These are phyloP conservation scores for Bipolaris gigantea DNA, from an alignment of 2,329 filamentous ascomycete genomes.

Conservation along the genomic window DNA sequence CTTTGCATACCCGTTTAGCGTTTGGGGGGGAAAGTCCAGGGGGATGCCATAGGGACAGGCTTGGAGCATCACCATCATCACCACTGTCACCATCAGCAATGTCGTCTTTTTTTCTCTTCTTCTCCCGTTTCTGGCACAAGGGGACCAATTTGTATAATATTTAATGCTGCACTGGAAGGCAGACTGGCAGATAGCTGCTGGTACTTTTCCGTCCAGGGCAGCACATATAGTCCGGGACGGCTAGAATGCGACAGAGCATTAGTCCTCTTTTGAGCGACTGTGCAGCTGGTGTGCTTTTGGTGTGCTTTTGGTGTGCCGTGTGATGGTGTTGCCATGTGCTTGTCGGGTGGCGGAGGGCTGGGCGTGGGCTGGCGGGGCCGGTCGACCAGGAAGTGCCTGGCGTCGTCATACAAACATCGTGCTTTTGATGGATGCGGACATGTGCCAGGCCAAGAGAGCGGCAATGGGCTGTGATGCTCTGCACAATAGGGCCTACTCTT, in stretches of 20 bases:
- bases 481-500: constrained; percentile 4
- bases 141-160: constrained; percentile 29
- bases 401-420: constrained; percentile 17
- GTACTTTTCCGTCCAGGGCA: constrained; percentile 1
- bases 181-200: constrained; percentile 2
- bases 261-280: background rate
- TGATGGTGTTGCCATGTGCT: background rate
- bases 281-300: background rate
- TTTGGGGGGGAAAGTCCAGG: background rate
- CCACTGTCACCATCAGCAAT: too few relatives aligned
- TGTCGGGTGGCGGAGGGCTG: background rate
- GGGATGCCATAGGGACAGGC: constrained; percentile 10
- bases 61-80: constrained; percentile 13
- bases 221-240: constrained; percentile 2
- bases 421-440: constrained; percentile 3
- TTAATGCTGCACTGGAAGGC: constrained; percentile 29
- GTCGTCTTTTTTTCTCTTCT: background rate
- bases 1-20: constrained; percentile 16
- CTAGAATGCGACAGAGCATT: constrained; percentile 1
- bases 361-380: constrained; percentile 1
- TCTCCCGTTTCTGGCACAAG: constrained; percentile 3
- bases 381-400: background rate
- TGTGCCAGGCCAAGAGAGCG: background rate
- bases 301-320: background rate
- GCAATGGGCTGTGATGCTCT: constrained; percentile 6